Evolutionary conservation across 2,329 filamentous ascomycete species (phyloP), one percentile per base, ranked within the genome.

Genomic region (Trichoderma koningiopsis): DNA sequence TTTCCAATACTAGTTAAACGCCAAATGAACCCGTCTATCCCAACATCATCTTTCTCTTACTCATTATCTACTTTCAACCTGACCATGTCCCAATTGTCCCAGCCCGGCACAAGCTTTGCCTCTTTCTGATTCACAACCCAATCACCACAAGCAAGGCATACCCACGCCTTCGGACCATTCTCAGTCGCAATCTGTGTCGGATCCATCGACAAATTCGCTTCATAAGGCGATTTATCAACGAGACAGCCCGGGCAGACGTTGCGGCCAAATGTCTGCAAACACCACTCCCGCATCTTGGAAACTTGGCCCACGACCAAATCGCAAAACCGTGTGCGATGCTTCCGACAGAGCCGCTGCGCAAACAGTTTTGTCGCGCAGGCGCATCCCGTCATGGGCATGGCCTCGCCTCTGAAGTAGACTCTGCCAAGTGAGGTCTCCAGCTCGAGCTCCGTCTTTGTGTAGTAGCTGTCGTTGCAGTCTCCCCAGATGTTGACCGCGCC

Each of bases 321-420:
- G 35, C 76, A 71, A 68, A 78, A 76, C 35, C 73, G 62, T 7
- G 77, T 63, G 0, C 82, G 77, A 70, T 83, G 81, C 22, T 74
- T 72, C 35, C 55, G 72, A 74, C 82, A 83, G 5, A 83, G 72
- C 3, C 72, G 72, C 4, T 73, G 72, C 14, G 65, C 71, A 19
- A 81, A 60, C 2, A 83, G 64, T 69, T 82, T 83, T 35, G 70
- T 58, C 4, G 71, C 78, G 72, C 81, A 83, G 5, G 71, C 37
- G 71, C 81, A 83, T 1, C 81, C 81, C 11, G 80, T 82, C 2
- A 77, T 49, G 3, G 75, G 72, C 2, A 16, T 33, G 0, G 68
- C 68, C 6, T 53, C 8, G 60, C 68, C 68, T 27, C 27, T 69
- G 55, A 60, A 60, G 27, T 53, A 40, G 68, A 47, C 49, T 22